Conservation (phyloP, 495 filamentous ascomycete genomes). For the Amphirosellinia nigrospora region DNA sequence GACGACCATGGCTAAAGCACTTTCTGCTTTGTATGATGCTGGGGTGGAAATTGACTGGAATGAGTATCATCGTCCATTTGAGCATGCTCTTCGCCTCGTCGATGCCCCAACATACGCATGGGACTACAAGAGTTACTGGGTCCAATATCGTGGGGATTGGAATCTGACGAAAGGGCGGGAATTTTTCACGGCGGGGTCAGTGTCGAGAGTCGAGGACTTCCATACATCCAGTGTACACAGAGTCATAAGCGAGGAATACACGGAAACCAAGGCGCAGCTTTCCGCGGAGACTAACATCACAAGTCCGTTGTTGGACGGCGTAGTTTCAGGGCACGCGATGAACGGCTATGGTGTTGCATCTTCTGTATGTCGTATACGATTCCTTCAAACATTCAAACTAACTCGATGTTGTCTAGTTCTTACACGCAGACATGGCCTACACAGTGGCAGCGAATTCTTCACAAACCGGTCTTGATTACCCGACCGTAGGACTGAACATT, state of each 20-base stretch:
- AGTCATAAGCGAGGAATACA: no score
- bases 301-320: not conserved
- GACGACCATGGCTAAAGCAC: not conserved
- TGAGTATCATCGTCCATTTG: not conserved
- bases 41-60: not conserved
- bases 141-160: not conserved
- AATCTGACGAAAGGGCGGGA: not conserved
- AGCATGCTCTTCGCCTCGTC: not conserved
- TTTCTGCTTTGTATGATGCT: not conserved
- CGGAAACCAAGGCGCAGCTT: not conserved
- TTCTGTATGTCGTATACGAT: not conserved
- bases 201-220: no score
- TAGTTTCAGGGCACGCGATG: not conserved
- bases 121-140: not conserved
- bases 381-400: no score
- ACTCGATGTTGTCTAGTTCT: not conserved
- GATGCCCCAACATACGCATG: not conserved
- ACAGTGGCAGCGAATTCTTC: not conserved
- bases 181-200: not conserved
- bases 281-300: not conserved
- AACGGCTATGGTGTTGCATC: not conserved
- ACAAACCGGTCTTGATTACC: not conserved
- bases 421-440: not conserved
- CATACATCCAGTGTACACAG: no score
- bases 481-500: not conserved